These are phyloP conservation scores for Colletotrichum incanum DNA, from an alignment of 2,329 filamentous ascomycete species.

Conservation along the genomic window DNA sequence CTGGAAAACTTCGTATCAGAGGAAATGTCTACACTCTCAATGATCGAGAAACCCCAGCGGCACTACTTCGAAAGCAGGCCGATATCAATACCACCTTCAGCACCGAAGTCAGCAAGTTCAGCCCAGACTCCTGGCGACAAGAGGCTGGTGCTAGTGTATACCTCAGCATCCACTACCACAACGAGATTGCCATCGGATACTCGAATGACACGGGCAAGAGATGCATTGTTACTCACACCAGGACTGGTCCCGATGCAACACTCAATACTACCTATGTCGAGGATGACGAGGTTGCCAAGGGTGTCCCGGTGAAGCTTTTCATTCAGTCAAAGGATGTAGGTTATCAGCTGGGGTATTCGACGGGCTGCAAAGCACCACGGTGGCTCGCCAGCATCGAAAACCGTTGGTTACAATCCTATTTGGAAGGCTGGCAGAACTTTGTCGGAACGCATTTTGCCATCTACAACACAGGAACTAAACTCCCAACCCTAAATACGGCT, in stretches of 20 bases:
- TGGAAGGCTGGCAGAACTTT: constrained; percentile 44
- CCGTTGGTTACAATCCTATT: constrained; percentile 35
- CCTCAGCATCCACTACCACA: constrained; percentile 43
- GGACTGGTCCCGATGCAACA: constrained; percentile 39
- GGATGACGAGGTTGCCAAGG: constrained; percentile 38
- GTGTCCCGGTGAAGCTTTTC: constrained; percentile 38
- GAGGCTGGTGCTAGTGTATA: constrained; percentile 41
- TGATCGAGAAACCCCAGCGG: constrained; percentile 41
- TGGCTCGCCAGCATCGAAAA: constrained; percentile 41
- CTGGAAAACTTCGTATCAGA: constrained; percentile 35
- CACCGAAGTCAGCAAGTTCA: constrained; percentile 38
- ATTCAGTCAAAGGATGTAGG: constrained; percentile 38
- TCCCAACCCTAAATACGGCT: constrained; percentile 36
- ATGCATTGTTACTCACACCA: constrained; percentile 31
- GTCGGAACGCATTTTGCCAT: constrained; percentile 43
- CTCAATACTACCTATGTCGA: constrained; percentile 41
- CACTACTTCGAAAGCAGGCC: constrained; percentile 40
- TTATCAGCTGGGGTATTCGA: constrained; percentile 38
- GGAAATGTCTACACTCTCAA: constrained; percentile 41
- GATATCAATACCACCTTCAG: constrained; percentile 43
- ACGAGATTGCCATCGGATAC: constrained; percentile 36
- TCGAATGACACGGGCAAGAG: constrained; percentile 30
- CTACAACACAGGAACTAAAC: constrained; percentile 35
- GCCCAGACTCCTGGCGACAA: constrained; percentile 28
- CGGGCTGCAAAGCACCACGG: constrained; percentile 18